These are phyloP conservation scores for Saccharomycopsis capsularis DNA, from an alignment of 805 yeast species.

Conservation along the genomic window DNA sequence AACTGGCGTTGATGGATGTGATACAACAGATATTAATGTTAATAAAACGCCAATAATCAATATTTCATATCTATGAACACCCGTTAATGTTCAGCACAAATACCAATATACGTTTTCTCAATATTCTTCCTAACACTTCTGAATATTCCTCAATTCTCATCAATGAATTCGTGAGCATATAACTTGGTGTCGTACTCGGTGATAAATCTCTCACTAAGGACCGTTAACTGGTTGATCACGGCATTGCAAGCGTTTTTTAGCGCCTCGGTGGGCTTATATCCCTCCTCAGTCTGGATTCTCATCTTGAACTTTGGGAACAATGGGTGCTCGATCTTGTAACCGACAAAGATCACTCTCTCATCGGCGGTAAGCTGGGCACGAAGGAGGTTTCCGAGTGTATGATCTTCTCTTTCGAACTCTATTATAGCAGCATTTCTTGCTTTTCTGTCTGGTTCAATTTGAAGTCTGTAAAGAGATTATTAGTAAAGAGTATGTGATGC, in stretches of 20 bases:
- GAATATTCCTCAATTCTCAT: constrained; percentile 17
- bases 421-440: constrained; percentile 92
- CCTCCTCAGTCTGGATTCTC: constrained; percentile 95
- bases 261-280: constrained; percentile 86
- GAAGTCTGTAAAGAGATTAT: too few species aligned
- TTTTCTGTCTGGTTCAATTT: constrained; percentile 86
- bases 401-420: constrained; percentile 95
- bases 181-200: constrained; percentile 92
- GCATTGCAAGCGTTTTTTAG: constrained; percentile 82
- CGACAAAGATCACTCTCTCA: constrained; percentile 87
- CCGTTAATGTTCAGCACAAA: too few species aligned
- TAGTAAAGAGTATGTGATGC: too few species aligned
- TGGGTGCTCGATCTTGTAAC: constrained; percentile 97
- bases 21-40: too few species aligned
- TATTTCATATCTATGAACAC: too few species aligned
- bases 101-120: too few species aligned
- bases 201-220: constrained; percentile 68
- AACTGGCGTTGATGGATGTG: too few species aligned
- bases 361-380: constrained; percentile 83
- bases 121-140: too few species aligned
- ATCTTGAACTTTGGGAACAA: constrained; percentile 89
- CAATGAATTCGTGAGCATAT: constrained; percentile 40
- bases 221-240: constrained; percentile 70
- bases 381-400: constrained; percentile 86
- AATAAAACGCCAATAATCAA: too few species aligned